Evolutionary conservation across 2,329 filamentous ascomycete genomes (phyloP), one percentile per base, ranked within the genome.

Genomic region (Colletotrichum sp.): DNA sequence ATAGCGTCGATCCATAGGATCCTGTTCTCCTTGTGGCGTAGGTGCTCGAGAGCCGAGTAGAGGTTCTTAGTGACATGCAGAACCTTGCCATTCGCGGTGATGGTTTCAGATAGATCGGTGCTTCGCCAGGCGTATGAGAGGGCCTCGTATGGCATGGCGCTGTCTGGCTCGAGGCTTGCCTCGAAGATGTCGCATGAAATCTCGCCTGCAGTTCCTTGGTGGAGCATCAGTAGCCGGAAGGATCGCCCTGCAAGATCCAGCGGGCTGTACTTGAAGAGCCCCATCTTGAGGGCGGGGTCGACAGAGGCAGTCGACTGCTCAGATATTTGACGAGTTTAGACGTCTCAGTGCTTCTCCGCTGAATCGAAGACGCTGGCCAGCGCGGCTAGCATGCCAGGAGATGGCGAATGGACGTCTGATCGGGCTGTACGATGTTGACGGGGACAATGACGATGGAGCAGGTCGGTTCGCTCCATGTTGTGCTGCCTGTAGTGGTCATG

Each of bases 111-210:
- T 18, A n/a, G 38, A 18, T 43, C 18, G 18, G 5, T 43, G n/a
- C 9, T 43, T 2, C 38, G 18, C 38, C 18, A 43, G 9, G 38
- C 38, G 18, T 43, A 43, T 43, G 38, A 43, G 2, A 43, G 18
- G 38, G 38, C 38, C 38, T 43, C 38, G 18, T 43, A 43, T 0
- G 38, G 38, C 38, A 43, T 43, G 38, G 38, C 38, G 9, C 38
- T n/a, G 5, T 43, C 18, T n/a, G 38, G 18, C 38, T 43, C 38
- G 5, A 69, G 58, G 2, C 58, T 62, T 27, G 66, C 66, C 54
- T 69, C 13, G 9, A 69, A 65, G 15, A 69, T 54, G 4, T 69
- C 29, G 5, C 66, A 69, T 16, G 57, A 16, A 16, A 69, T n/a
- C 9, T 55, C 24, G 13, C 38, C n/a, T 18, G n/a, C 11, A 7